Evolutionary conservation across 1,284 basidiomycete species (phyloP), one percentile per base, ranked within the genome.

Genomic region (Xanthoconium separans): DNA sequence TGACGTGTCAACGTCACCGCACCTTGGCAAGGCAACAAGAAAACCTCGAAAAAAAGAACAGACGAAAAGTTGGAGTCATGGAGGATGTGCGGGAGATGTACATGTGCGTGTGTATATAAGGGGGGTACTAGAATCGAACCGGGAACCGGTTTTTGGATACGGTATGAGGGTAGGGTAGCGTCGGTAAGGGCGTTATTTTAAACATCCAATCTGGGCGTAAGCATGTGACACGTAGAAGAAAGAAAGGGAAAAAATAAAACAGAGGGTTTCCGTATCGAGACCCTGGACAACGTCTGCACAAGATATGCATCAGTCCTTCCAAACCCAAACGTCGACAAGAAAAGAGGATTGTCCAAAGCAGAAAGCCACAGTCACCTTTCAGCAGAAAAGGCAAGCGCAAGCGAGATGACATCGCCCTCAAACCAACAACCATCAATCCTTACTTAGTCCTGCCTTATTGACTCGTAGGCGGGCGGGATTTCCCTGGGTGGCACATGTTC

Each of bases 381-480:
- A 39, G 13, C 52, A 50, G 30, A 42, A 43, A 43, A 7, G 8
- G 31, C 31, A 31, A 31, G 30, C 30, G 12, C 41, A 42, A 27
- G 4, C 30, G 10, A 33, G 30, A 12, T 29, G 30, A 33, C 30
- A 22, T 15, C 12, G 30, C 18, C 31, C 13, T 15, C 12, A 39
- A 9, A 39, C 36, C 15, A 15, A 33, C 13, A 33, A 1, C 12
- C 11, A 33, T 12, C 31, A 2, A 33, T 11, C 10, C 31, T 6
- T 3, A 24, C 37, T 58, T 51, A 63, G 24, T 66, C 62, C 18
- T 44, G 62, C 41, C 33, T 54, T 33, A 69, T 71, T 6, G 69
- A 71, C 0, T 70, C 68, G 47, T 70, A 70, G 1, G 69, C 43
- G 10, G 68, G 70, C 0, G 68, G 68, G 12, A 70, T 70, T 55